Base-by-base conservation (phyloP, 2,329 filamentous ascomycete species). In the Cyphellophora europaea region DNA sequence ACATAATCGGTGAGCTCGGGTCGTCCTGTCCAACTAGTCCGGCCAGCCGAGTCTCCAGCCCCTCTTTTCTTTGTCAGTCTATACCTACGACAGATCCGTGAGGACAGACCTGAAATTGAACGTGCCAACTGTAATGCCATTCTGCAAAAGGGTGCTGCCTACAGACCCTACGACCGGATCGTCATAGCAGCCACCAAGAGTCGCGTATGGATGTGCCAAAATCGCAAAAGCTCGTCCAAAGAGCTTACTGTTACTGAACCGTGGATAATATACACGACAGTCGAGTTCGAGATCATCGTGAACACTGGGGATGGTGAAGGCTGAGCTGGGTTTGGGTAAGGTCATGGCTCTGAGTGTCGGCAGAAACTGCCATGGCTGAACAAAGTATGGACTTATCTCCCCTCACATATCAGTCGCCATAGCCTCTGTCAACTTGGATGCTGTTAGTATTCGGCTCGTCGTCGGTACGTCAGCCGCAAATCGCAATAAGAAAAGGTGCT, bases 171-270 rank as follows among this genome's bases (percentile, higher is more conserved):
- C 80, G 1, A 94, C 69, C 0, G 74, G 72, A 53, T 96, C 88
- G 54, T 96, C 84, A 53, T 78, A 91, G 56, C 67, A 78, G 4
- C 89, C 91, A 4, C 91, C 91, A 33, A 96, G 65, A 0, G 85
- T 79, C 19, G 85, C 86, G 54, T 96, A 96, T 0, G 91, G 89
- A 57, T 96, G 91, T 10, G 88, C 88, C 25, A 96, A 63, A 3
- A 94, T 66, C 0, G 77, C 77, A 27, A 45, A 49, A 3, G 68
- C 74, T 41, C 58, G 66, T 5, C 36, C 42, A 30, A 41, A 37
- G n/a, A 36, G 5, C 5, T 19, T n/a, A 35, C 14, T 34, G 36
- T 19, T 40, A 37, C 30, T 38, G 16, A 12, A 32, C 8, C 23
- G 60, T 48, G 82, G 80, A 49, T 91, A 79, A 57, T 91, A 93